These are phyloP conservation scores for Lactarius psammicola DNA, from an alignment of 768 basidiomycete genomes.

Conservation along the genomic window DNA sequence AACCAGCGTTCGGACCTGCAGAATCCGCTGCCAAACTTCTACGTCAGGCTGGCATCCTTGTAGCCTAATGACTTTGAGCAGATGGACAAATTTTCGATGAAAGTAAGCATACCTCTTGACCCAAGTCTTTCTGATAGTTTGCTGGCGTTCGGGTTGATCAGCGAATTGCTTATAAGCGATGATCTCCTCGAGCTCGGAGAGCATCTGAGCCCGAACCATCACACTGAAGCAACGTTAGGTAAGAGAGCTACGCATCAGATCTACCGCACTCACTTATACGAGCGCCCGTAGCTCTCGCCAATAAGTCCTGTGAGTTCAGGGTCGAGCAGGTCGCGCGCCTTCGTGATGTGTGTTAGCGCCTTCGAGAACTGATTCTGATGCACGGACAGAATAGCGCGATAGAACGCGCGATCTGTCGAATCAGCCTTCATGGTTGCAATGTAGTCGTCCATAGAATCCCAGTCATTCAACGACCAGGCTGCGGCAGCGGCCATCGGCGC, in stretches of 20 bases:
- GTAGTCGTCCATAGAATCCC: conserved; percentile 98
- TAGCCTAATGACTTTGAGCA: conserved; percentile 49
- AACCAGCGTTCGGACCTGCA: conserved; percentile 94
- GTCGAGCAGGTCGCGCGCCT: conserved; percentile 89
- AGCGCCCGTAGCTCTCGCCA: conserved; percentile 94
- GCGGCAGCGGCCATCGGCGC: conserved; percentile 97
- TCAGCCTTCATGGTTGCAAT: conserved; percentile 91
- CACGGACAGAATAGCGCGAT: conserved; percentile 91
- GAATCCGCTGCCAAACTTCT: conserved; percentile 97
- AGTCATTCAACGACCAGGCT: conserved; percentile 94
- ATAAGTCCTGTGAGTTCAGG: conserved; percentile 89
- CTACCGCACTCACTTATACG: conserved; percentile 75
- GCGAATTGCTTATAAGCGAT: conserved; percentile 92
- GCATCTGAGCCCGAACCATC: conserved; percentile 97
- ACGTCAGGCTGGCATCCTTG: conserved; percentile 98
- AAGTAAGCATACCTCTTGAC: conserved; percentile 77
- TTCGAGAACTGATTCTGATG: conserved; percentile 96
- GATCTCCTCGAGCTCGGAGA: conserved; percentile 97
- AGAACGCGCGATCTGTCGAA: conserved; percentile 93
- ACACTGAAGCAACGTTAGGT: conserved; percentile 50
- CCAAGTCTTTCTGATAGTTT: conserved; percentile 92
- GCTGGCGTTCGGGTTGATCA: conserved; percentile 92
- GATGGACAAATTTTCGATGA: background rate
- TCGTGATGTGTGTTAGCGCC: conserved; percentile 85
- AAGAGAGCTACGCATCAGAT: background rate